Base-by-base conservation (phyloP, 441 rosid genomes). In the Pelargonium australe region DNA sequence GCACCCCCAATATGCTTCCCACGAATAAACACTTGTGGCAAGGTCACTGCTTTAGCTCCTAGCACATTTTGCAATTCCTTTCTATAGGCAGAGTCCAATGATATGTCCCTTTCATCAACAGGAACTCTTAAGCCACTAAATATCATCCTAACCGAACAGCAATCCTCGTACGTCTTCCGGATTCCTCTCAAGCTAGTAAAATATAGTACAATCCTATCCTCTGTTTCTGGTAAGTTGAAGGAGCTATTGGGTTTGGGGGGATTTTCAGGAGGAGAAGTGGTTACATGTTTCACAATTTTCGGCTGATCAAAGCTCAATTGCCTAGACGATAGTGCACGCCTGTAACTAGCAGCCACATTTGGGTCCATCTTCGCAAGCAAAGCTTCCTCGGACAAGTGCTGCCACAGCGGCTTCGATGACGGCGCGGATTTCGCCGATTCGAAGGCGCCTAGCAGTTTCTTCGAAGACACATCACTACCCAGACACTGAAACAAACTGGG, bases 381-480 rank as follows among this genome's bases (percentile, higher is more conserved):
- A 3, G 91, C 87, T 73, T 93, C 98, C 78, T 93, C 95, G n/a
- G 97, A 93, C 45, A 90, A 82, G 75, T 86, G 95, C 77, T 89
- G 85, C 95, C 98, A 89, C 68, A 93, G 68, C 49, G 98, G 97
- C 67, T 87, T 92, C 25, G 84, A 82, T 47, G 71, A 34, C 19
- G 89, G 78, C 13, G 69, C 51, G 84, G 72, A 67, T 76, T 49
- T 80, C 76, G 74, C 79, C 7, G 80, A 77, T 64, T 82, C 83
- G 67, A 72, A 76, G 40, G 82, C 73, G 41, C 76, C 84, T 5
- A 68, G 70, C 64, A 82, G 19, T 68, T 69, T 83, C 79, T 76
- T 82, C 20, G n/a, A 68, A 65, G 79, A 69, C 72, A 70, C 80
- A 70, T 67, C 78, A 63, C 14, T 47, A 72, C 71, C 68, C 69